Conservation (phyloP, 768 basidiomycete genomes). For the Hypsizygus marmoreus region DNA sequence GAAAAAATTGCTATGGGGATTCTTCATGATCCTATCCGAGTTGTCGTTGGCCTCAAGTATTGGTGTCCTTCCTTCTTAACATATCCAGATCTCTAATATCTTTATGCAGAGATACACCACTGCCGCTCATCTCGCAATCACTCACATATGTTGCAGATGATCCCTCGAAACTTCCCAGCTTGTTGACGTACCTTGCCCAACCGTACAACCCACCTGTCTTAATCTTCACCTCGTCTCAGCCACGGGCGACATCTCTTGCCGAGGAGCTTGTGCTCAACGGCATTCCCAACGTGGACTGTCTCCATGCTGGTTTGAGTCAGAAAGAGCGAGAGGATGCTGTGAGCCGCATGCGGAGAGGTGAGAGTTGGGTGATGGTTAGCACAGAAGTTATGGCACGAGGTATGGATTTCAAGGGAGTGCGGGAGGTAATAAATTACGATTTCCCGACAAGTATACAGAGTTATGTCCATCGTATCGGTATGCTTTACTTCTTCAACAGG, state of each 20-base stretch:
- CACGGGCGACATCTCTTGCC: constrained; percentile 76
- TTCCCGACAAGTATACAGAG: constrained; percentile 95
- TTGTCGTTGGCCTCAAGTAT: constrained; percentile 96
- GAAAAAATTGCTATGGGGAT: constrained; percentile 88
- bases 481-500: constrained; percentile 1
- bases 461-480: constrained; percentile 94
- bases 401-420: constrained; percentile 95
- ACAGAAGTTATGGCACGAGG: constrained; percentile 98
- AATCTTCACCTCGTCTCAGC: constrained; percentile 89
- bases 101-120: constrained; percentile 80
- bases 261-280: constrained; percentile 82
- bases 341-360: constrained; percentile 80
- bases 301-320: constrained; percentile 88
- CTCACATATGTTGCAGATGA: constrained; percentile 93
- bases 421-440: constrained; percentile 95
- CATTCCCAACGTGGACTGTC: constrained; percentile 79
- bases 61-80: constrained; percentile 27
- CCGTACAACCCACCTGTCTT: constrained; percentile 91
- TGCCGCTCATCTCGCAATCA: constrained; percentile 86
- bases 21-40: constrained; percentile 82
- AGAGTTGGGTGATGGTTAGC: constrained; percentile 93
- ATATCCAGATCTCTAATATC: constrained; percentile 5
- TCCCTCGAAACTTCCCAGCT: constrained; percentile 88
- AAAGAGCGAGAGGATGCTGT: constrained; percentile 88
- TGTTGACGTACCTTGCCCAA: constrained; percentile 76